Conservation (phyloP, 495 filamentous ascomycete genomes). For the Mytilinidion resinicola region DNA sequence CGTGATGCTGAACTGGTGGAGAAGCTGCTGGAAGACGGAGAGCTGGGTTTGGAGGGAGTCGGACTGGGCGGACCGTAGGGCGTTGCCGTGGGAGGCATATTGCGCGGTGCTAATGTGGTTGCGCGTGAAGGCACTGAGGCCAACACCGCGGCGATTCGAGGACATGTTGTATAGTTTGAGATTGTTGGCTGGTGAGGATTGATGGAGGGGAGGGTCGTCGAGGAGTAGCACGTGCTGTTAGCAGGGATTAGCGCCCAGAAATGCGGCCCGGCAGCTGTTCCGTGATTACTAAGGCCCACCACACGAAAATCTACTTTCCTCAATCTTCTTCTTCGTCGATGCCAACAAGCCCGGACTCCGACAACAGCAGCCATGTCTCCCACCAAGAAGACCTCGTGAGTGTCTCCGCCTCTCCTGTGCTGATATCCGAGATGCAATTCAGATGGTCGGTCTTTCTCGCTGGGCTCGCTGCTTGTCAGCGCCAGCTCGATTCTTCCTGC, state of each 20-base stretch:
- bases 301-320: too few species aligned
- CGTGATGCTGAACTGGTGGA: constrained; percentile 89
- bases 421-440: constrained; percentile 11
- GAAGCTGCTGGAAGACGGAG: constrained; percentile 85
- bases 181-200: too few species aligned
- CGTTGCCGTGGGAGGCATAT: constrained; percentile 81
- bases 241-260: too few species aligned
- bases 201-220: too few species aligned
- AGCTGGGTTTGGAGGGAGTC: constrained; percentile 84
- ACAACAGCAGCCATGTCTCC: too few species aligned
- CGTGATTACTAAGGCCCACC: too few species aligned
- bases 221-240: too few species aligned
- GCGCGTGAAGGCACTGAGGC: constrained; percentile 85
- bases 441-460: constrained; percentile 67
- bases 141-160: constrained; percentile 54
- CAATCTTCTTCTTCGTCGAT: too few species aligned
- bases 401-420: background rate
- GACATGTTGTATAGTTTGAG: background rate
- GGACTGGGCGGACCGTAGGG: constrained; percentile 72
- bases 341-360: too few species aligned
- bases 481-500: constrained; percentile 79
- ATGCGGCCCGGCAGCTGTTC: too few species aligned
- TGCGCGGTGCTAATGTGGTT: constrained; percentile 70
- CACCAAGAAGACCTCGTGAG: too few species aligned
- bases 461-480: constrained; percentile 49